Conservation (phyloP, 2,329 filamentous ascomycete species). For the Cladosporium sp. region DNA sequence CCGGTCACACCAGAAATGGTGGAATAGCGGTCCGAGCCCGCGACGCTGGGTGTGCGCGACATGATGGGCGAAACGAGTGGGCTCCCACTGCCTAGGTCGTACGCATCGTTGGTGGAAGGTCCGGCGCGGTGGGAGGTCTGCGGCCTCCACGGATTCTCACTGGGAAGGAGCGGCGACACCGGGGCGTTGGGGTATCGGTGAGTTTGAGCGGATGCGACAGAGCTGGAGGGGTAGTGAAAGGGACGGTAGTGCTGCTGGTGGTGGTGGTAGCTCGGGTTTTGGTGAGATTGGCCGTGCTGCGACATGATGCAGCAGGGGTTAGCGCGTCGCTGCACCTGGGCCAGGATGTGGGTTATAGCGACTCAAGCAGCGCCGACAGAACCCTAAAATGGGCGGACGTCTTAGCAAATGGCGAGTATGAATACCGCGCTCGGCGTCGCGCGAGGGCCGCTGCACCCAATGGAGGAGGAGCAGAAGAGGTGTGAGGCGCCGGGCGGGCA, state of each 20-base stretch:
- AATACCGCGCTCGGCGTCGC: background rate
- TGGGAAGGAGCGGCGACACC: background rate
- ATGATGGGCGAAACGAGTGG: conserved; percentile 21
- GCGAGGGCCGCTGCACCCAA: background rate
- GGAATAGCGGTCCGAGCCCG: conserved; percentile 19
- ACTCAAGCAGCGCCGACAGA: conserved; percentile 6
- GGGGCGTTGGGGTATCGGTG: background rate
- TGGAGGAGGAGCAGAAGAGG: too few relatives aligned
- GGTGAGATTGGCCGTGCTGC: background rate
- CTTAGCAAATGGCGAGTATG: background rate
- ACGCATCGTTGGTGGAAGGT: conserved; percentile 2
- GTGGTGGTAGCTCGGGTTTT: conserved; percentile 2
- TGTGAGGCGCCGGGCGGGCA: too few relatives aligned
- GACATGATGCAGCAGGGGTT: conserved; percentile 4
- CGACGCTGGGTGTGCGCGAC: conserved; percentile 19
- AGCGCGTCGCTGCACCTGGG: background rate
- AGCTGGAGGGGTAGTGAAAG: conserved; percentile 6
- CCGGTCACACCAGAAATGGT: conserved; percentile 19
- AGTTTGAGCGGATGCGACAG: background rate
- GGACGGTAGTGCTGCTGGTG: conserved; percentile 1
- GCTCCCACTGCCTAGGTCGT: background rate
- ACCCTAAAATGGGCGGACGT: background rate
- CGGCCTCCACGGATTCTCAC: background rate
- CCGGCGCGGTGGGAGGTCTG: background rate
- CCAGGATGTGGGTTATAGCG: background rate